phyloP scores from a whole-genome alignment of 2,329 filamentous ascomycete species.

The Ophidiomyces ophidiicola region DNA sequence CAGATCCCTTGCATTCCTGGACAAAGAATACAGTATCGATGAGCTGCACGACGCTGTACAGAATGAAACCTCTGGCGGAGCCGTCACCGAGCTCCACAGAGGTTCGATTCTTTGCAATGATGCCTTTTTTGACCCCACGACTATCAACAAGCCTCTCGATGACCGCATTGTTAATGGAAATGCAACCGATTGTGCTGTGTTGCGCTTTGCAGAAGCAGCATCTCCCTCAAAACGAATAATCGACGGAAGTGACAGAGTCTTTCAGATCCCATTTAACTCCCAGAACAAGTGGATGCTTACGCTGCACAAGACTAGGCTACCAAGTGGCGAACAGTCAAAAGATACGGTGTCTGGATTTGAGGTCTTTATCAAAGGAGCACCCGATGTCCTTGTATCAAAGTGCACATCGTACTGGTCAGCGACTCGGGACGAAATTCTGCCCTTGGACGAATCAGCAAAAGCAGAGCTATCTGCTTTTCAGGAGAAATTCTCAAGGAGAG shows the following conservation, averaged over 20 bases:
- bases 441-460: slow-evolving; percentile 39
- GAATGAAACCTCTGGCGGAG: slow-evolving; percentile 23
- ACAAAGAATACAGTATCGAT: slow-evolving; percentile 39
- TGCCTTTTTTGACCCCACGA: slow-evolving; percentile 59
- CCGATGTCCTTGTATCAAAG: slow-evolving; percentile 57
- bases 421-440: slow-evolving; percentile 42
- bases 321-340: slow-evolving; percentile 24
- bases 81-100: slow-evolving; percentile 48
- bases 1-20: slow-evolving; percentile 52
- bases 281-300: slow-evolving; percentile 76
- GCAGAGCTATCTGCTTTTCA: slow-evolving; percentile 48
- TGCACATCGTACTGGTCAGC: slow-evolving; percentile 46
- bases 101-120: slow-evolving; percentile 61
- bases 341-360: slow-evolving; percentile 10
- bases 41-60: slow-evolving; percentile 36
- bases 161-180: slow-evolving; percentile 60
- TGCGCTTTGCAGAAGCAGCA: slow-evolving; percentile 54
- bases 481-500: slow-evolving; percentile 55
- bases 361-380: slow-evolving; percentile 59
- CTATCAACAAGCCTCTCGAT: slow-evolving; percentile 45
- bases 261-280: slow-evolving; percentile 64
- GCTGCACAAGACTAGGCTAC: slow-evolving; percentile 31
- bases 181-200: slow-evolving; percentile 62
- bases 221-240: slow-evolving; percentile 43
- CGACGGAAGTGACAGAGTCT: slow-evolving; percentile 50